Conservation (phyloP, 164 flowering plant species). For the Annona cherimola region DNA sequence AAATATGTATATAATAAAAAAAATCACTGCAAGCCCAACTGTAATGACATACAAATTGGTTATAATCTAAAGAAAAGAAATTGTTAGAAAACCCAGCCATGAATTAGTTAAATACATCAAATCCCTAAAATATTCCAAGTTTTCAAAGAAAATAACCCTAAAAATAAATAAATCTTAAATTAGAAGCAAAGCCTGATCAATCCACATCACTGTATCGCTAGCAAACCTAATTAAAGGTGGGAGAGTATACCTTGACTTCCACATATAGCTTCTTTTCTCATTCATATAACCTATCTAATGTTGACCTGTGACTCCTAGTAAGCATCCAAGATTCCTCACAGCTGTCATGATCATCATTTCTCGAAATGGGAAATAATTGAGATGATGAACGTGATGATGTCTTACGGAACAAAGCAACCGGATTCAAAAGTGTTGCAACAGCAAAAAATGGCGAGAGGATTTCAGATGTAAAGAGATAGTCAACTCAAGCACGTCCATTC, state of each 20-base stretch:
- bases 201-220: background rate
- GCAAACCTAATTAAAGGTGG: background rate
- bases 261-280: constrained; percentile 97
- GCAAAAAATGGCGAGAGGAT: constrained; percentile 18
- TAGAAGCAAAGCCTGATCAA: background rate
- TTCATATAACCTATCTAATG: constrained; percentile 73
- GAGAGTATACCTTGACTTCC: constrained; percentile 78
- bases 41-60: background rate
- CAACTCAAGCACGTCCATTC: background rate
- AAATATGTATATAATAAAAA: too few species aligned
- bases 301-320: constrained; percentile 78
- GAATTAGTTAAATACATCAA: too few species aligned
- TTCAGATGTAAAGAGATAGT: background rate
- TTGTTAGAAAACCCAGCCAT: too few species aligned
- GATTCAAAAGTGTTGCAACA: constrained; percentile 85
- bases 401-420: constrained; percentile 80
- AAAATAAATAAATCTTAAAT: too few species aligned
- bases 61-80: too few species aligned
- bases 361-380: constrained; percentile 44
- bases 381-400: constrained; percentile 65
- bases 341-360: constrained; percentile 57
- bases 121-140: too few species aligned
- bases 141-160: background rate
- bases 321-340: constrained; percentile 60
- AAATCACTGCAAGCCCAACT: too few species aligned